Base-by-base conservation (phyloP, 2,329 filamentous ascomycete species). In the Diaporthe sp. region DNA sequence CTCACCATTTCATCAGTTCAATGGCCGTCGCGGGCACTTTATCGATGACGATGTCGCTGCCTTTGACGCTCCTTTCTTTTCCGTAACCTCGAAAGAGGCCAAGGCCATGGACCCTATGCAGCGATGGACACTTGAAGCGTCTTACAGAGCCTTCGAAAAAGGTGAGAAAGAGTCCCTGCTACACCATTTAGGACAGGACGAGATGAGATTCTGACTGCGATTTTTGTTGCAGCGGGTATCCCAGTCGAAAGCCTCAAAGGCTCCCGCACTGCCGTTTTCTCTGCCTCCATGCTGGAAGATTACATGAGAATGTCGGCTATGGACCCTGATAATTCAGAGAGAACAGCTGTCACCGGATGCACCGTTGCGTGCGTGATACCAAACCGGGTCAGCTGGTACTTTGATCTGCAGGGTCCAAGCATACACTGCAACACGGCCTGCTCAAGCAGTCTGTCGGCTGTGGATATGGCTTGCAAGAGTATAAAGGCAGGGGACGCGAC, bases 311-410 rank as follows among this genome's bases (percentile, higher is more conserved):
- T 84, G 75, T 70, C 78, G 5, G 74, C 79, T 9, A 80, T 81
- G 60, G 85, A 87, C 71, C 80, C 82, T 0, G 84, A 87, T 22
- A 81, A 78, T 5, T 71, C 79, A 9, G 79, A 81, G 15, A 80
- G 80, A 2, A 84, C 83, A 47, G 79, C 82, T 1, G 81, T 80
- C 0, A 85, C 82, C 0, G 85, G 85, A 0, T 51, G 44, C 22
- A 51, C 63, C 13, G 44, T 51, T 12, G 44, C 63, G 31, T 67
- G 61, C 34, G 44, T 72, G 13, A 81, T 79, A 10, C 79, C 85
- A 0, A 87, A 87, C 74, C 82, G 86, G 1, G 77, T 86, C 17
- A 85, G 83, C 49, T 87, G 83, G 82, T 85, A 81, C 74, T 87
- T 85, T 60, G 81, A 86, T 71, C 76, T 85, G 57, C 77, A 78